phyloP scores from a whole-genome alignment of 1,139 yeast species.

The Hyphopichia burtonii region DNA sequence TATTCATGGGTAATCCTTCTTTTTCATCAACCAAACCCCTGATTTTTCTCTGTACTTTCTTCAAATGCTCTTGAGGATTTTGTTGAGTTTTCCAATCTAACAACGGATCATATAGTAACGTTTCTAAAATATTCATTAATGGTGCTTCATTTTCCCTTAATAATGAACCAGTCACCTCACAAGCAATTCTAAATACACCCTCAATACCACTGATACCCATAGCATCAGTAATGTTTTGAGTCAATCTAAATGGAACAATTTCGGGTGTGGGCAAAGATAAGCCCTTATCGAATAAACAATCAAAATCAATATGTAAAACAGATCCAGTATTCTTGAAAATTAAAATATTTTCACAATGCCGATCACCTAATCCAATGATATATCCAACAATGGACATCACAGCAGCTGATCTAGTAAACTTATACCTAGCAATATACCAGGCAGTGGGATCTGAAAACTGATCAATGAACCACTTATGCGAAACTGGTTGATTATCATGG shows the following conservation, averaged over 20 bases:
- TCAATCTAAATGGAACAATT: conserved; percentile 88
- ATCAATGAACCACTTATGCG: conserved; percentile 85
- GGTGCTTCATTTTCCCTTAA: conserved; percentile 83
- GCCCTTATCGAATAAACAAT: conserved; percentile 89
- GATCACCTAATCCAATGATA: conserved; percentile 86
- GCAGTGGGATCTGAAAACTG: conserved; percentile 85
- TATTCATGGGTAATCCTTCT: conserved; percentile 84
- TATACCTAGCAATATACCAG: conserved; percentile 81
- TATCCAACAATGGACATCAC: conserved; percentile 98
- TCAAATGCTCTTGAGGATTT: conserved; percentile 68
- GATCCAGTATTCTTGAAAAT: conserved; percentile 74
- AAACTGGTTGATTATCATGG: conserved; percentile 63
- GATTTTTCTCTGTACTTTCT: conserved; percentile 73
- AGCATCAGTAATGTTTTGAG: conserved; percentile 87
- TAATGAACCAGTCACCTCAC: conserved; percentile 79
- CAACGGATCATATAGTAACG: conserved; percentile 89
- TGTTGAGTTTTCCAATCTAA: conserved; percentile 61
- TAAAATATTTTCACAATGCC: conserved; percentile 91
- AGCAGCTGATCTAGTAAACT: conserved; percentile 77
- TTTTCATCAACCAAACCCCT: conserved; percentile 76
- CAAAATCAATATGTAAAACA: conserved; percentile 92
- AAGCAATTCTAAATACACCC: conserved; percentile 80
- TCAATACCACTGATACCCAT: conserved; percentile 90
- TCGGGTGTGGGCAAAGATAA: conserved; percentile 77
- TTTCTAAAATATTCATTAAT: conserved; percentile 86